phyloP scores from a whole-genome alignment of 805 yeast species.

The Yamadazyma ubonensis region DNA sequence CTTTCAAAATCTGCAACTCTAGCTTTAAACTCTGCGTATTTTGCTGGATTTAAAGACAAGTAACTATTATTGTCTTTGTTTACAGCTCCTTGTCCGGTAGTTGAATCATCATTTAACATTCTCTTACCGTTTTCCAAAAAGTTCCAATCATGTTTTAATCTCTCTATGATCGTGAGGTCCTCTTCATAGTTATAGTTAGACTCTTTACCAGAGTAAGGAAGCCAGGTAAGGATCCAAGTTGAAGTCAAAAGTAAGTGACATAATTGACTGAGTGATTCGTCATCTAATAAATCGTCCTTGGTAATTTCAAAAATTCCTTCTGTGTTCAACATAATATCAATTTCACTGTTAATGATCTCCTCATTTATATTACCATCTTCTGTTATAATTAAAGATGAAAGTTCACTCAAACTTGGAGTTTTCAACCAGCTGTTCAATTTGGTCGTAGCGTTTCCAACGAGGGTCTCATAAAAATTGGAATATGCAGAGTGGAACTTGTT shows the following conservation, averaged over 20 bases:
- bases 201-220: conserved; percentile 52
- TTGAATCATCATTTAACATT: conserved; percentile 11
- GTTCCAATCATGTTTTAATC: conserved; percentile 39
- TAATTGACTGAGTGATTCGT: conserved; percentile 49
- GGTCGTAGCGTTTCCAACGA: conserved; percentile 20
- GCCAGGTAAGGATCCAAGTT: conserved; percentile 58
- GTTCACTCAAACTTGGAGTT: conserved; percentile 25
- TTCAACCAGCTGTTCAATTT: conserved; percentile 29
- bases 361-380: conserved; percentile 17
- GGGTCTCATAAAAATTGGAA: conserved; percentile 35
- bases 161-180: conserved; percentile 28
- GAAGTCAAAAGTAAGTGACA: conserved; percentile 54
- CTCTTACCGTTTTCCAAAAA: conserved; percentile 40
- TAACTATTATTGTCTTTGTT: too few relatives aligned
- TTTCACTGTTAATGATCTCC: conserved; percentile 24
- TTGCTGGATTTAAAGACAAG: conserved; percentile 32
- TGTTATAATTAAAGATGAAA: conserved; percentile 17
- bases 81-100: too few relatives aligned
- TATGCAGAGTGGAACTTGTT: conserved; percentile 34
- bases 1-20: conserved; percentile 32
- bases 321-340: conserved; percentile 25
- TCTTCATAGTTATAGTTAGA: conserved; percentile 27
- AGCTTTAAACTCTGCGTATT: conserved; percentile 35
- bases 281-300: conserved; percentile 55
- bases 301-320: conserved; percentile 22